Evolutionary conservation across 345 rosid genomes (phyloP).

Genomic region (Brassica nigra): DNA sequence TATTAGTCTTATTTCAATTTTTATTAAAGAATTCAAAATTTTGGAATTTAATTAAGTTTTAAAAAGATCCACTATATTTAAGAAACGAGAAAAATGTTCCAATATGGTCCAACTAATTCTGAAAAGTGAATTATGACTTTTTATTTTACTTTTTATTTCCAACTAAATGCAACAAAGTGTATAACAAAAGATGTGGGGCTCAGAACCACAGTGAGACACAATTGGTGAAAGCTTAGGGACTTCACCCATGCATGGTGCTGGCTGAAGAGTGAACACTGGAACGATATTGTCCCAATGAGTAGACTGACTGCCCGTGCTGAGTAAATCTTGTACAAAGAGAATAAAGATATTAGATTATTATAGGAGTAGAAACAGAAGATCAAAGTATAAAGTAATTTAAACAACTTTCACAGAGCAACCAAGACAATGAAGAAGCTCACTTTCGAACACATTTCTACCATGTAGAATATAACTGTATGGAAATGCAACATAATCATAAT

Average conservation of each 20-base stretch:
- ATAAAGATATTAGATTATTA: not conserved
- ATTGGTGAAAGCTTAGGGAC: conserved; percentile 90
- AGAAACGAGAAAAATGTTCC: too few species aligned
- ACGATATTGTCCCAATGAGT: conserved; percentile 86
- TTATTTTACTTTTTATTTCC: too few species aligned
- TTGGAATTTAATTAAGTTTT: too few species aligned
- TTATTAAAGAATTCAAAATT: too few species aligned
- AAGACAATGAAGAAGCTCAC: not conserved
- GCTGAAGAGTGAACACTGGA: conserved; percentile 80
- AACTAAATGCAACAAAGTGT: too few species aligned
- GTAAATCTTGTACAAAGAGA: conserved; percentile 65
- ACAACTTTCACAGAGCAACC: not conserved
- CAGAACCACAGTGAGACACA: conserved; percentile 58
- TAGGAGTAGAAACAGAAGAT: conserved; percentile 11
- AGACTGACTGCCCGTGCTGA: conserved; percentile 95
- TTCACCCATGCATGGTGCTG: conserved; percentile 88
- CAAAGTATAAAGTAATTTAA: not conserved
- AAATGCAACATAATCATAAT: not conserved
- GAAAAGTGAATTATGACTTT: too few species aligned
- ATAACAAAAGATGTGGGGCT: too few species aligned
- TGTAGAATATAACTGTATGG: not conserved
- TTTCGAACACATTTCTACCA: not conserved
- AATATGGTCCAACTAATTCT: too few species aligned
- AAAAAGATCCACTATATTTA: too few species aligned
- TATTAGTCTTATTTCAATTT: too few species aligned